Base-by-base conservation (phyloP, 768 basidiomycete species). In the Kwoniella europaea region DNA sequence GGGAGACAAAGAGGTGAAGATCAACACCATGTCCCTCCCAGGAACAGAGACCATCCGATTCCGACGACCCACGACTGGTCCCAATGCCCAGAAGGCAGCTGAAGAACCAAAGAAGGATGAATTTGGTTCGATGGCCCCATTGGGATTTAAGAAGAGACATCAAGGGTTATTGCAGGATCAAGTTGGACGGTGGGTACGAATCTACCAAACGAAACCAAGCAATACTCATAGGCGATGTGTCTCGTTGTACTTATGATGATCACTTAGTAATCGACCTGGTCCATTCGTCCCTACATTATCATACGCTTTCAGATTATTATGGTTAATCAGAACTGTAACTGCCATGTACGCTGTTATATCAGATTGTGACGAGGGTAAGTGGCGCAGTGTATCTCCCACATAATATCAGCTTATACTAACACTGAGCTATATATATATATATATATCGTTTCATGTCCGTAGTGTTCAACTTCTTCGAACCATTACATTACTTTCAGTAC, bases 381-480 rank as follows among this genome's bases (percentile, higher is more conserved):
- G 7, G 3, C 35, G 35, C 7, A 35, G 35, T 6, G 7, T 35
- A 7, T 35, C 6, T 0, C 35, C 6, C 7, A 35, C 35, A 35
- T 7, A 35, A 7, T 9, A 35, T 6, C 7, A 35, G 6, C 5
- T 35, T 35, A 35, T 50, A 15, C 60, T 67, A n/a, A 61, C 3
- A 50, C 4, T 64, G 63, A 67, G 35, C 13, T 29, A 5, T 52
- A 35, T 29, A 29, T 29, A 27, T 27, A 27, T 27, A 27, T 27
- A 27, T 27, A 27, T 27, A 4, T 24, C 46, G 69, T 50, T 43
- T 44, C 61, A 15, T 68, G 22, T 52, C 54, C 15, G 63, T 73
- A 99, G 97, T 97, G 13, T 99, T 90, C 88, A 99, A 99, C 85
- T 99, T 97, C 84, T 98, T 93, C 93, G 97, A 98, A 80, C 97